These are phyloP conservation scores for Penicillium cosmopolitanum DNA, from an alignment of 495 filamentous ascomycete species.

Conservation along the genomic window DNA sequence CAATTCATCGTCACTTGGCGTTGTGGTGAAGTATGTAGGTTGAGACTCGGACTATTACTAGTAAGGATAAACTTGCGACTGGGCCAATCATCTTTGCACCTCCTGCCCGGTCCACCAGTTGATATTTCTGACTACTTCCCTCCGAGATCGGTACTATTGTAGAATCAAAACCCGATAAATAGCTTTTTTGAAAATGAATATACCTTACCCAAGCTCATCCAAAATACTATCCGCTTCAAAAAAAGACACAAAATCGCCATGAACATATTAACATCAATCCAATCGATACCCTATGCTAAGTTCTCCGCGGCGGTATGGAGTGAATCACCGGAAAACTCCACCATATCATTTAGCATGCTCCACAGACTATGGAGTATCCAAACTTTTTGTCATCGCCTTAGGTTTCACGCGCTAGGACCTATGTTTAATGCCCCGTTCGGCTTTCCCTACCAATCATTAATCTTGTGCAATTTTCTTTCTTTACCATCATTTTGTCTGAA, in stretches of 20 bases:
- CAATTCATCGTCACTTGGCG: too few species aligned
- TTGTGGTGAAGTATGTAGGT: too few species aligned
- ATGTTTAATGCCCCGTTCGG: constrained; percentile 1
- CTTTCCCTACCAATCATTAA: neutral
- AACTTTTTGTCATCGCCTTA: neutral
- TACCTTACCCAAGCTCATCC: too few species aligned
- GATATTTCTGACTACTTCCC: neutral
- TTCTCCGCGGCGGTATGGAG: neutral
- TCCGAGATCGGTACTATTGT: neutral
- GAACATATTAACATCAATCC: neutral
- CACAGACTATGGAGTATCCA: neutral
- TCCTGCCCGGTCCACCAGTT: neutral
- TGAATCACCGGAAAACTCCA: constrained; percentile 3
- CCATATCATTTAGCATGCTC: neutral
- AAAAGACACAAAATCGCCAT: too few species aligned
- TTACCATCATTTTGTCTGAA: too few species aligned
- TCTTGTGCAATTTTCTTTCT: neutral
- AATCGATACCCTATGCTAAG: neutral
- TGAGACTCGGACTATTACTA: neutral
- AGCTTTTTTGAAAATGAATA: too few species aligned
- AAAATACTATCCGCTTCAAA: too few species aligned
- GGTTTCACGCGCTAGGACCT: neutral
- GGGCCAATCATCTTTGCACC: neutral
- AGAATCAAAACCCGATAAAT: neutral
- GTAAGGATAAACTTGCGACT: constrained; percentile 1